These are phyloP conservation scores for Aurinia saxatilis DNA, from an alignment of 345 rosid species.

Conservation along the genomic window DNA sequence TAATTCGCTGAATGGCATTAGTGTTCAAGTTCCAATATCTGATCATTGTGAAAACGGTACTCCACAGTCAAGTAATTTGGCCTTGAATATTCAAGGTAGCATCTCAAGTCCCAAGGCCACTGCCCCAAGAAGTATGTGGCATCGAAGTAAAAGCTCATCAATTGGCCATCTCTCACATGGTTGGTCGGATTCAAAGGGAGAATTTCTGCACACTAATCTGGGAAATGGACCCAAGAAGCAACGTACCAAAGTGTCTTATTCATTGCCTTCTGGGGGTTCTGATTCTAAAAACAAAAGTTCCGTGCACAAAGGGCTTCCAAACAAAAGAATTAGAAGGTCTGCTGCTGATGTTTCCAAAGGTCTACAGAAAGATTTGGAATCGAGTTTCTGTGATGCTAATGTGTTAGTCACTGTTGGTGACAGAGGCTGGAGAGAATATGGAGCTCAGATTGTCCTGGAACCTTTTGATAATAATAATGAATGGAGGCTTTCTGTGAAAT, in stretches of 20 bases:
- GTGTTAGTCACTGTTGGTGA: constrained; percentile 64
- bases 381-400: constrained; percentile 67
- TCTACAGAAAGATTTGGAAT: constrained; percentile 55
- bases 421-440: constrained; percentile 87
- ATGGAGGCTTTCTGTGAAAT: constrained; percentile 87
- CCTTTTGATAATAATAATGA: constrained; percentile 64
- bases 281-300: constrained; percentile 52
- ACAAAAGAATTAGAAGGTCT: constrained; percentile 76
- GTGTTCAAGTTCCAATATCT: constrained; percentile 52
- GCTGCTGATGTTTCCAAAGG: constrained; percentile 44
- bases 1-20: constrained; percentile 32
- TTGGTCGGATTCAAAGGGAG: constrained; percentile 69
- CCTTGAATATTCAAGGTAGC: constrained; percentile 53
- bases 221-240: constrained; percentile 84
- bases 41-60: constrained; percentile 32
- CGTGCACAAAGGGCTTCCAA: constrained; percentile 50
- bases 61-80: constrained; percentile 42
- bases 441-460: constrained; percentile 68
- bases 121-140: constrained; percentile 81
- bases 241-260: constrained; percentile 82
- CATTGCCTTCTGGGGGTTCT: constrained; percentile 62
- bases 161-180: constrained; percentile 48
- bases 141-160: constrained; percentile 55
- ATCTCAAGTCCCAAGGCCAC: constrained; percentile 74
- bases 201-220: constrained; percentile 47